Evolutionary conservation across 2,329 filamentous ascomycete species (phyloP), one percentile per base, ranked within the genome.

Genomic region (Alternaria rosae): DNA sequence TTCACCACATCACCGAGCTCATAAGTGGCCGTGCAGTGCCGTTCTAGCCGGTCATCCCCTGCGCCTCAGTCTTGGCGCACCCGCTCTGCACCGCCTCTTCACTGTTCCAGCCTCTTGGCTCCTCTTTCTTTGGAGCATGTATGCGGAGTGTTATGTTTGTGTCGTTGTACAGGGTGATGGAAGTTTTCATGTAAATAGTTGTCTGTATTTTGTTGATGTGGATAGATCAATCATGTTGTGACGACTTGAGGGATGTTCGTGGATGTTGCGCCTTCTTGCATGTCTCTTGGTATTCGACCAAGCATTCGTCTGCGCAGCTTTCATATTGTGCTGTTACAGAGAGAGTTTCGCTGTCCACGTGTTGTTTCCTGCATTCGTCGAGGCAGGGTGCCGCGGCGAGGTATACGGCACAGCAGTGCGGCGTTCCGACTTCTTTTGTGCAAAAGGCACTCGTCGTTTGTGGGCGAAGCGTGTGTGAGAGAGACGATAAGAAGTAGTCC

Each of bases 271-370:
- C 35, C 35, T 38, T 20, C n/a, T 30, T 26, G 12, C 26, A 13
- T 32, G 26, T 25, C 2, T 25, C 47, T 7, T 38, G n/a, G 41
- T 64, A 64, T 23, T 23, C 25, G 6, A 51, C 50, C 20, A 64
- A 43, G 51, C 62, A 64, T 15, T 45, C 15, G 6, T 42, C 52
- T 13, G 62, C 45, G 26, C 59, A 61, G 21, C 52, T 21, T 6
- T 61, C 59, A 25, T 61, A 61, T 38, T 26, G n/a, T n/a, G 30
- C 23, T 7, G 59, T 61, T 11, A 51, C 25, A 6, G 47, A 38
- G 15, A 58, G 6, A 3, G 59, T 61, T 28, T 61, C 54, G 12
- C 59, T 30, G 20, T 58, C 54, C 15, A 53, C n/a, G 23, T 58
- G 17, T 6, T 23, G 17, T 9, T 58, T 58, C 13, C 54, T 44